A percentile compares a stretch with the other conserved stretches of the same genome.
These are phyloP conservation scores for Lactarius deliciosus DNA, from an alignment of 768 basidiomycete genomes.

Conservation along the genomic window DNA sequence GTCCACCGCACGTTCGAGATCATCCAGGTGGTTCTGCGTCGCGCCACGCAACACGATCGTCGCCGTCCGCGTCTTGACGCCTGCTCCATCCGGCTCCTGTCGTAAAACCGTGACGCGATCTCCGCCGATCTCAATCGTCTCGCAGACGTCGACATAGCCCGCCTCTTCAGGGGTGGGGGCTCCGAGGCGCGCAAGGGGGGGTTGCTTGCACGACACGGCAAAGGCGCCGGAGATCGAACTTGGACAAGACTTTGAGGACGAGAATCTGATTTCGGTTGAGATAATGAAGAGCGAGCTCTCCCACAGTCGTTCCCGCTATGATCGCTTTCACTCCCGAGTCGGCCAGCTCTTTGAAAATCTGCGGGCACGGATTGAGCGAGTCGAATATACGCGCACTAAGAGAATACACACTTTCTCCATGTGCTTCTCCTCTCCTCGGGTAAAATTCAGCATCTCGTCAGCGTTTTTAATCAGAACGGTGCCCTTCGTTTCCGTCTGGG, in stretches of 20 bases:
- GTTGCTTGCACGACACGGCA: conserved; percentile 96
- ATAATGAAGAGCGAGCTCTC: conserved; percentile 96
- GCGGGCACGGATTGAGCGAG: conserved; percentile 10
- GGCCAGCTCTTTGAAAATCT: conserved; percentile 97
- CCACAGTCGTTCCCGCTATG: conserved; percentile 89
- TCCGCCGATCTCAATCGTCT: conserved; percentile 94
- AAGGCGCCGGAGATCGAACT: conserved; percentile 92
- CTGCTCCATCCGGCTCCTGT: conserved; percentile 52
- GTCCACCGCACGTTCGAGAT: conserved; percentile 93
- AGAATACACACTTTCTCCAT: conserved; percentile 75
- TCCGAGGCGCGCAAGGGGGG: conserved; percentile 93
- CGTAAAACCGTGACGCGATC: conserved; percentile 97
- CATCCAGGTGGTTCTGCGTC: conserved; percentile 91
- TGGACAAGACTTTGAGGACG: conserved; percentile 95
- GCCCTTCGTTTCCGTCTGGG: conserved; percentile 98
- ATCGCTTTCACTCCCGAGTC: conserved; percentile 93
- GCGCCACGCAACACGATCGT: conserved; percentile 96
- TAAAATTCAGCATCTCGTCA: conserved; percentile 97
- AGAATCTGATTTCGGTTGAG: conserved; percentile 92
- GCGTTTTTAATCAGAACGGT: conserved; percentile 95
- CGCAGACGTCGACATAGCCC: conserved; percentile 90
- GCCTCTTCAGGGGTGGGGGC: conserved; percentile 97
- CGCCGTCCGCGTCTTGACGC: conserved; percentile 82
- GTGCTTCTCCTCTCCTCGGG: conserved; percentile 93
- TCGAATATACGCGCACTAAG: not conserved